A percentile compares a stretch with the other conserved stretches of the same genome.
Evolutionary conservation across 495 filamentous ascomycete species (phyloP).

Genomic region (Penicillium simplicissimum): DNA sequence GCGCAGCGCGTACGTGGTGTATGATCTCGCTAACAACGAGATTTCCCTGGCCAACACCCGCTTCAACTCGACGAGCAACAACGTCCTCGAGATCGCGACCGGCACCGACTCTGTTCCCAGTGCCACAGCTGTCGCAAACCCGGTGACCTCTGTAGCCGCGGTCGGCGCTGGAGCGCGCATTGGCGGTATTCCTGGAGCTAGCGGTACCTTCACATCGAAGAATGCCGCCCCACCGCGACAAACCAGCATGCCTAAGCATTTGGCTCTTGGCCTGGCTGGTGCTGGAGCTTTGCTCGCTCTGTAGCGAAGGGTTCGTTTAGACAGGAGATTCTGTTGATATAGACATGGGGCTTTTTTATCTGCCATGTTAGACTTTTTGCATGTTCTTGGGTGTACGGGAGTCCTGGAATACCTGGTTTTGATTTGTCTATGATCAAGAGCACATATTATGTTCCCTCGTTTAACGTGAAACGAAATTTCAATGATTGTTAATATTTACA

Average conservation of each 20-base stretch:
- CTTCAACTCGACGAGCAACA: constrained; percentile 68
- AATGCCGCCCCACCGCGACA: constrained; percentile 20
- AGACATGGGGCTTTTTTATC: not conserved
- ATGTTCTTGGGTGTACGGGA: constrained; percentile 17
- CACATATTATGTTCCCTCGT: constrained; percentile 1
- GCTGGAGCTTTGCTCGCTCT: constrained; percentile 33
- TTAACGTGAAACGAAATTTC: constrained; percentile 6
- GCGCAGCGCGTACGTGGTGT: constrained; percentile 88
- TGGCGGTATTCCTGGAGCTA: constrained; percentile 30
- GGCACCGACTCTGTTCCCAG: constrained; percentile 66
- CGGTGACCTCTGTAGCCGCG: constrained; percentile 52
- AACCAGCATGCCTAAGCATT: constrained; percentile 24
- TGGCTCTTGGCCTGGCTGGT: constrained; percentile 31
- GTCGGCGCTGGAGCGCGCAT: constrained; percentile 41
- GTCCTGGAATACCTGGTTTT: constrained; percentile 14
- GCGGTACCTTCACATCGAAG: constrained; percentile 19
- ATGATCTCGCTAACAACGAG: constrained; percentile 83
- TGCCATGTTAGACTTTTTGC: constrained; percentile 1
- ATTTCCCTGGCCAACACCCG: constrained; percentile 84
- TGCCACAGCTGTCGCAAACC: constrained; percentile 65
- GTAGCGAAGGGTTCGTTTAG: not conserved
- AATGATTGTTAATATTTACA: not conserved
- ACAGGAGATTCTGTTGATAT: not conserved
- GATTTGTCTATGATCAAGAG: not conserved
- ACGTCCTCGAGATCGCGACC: constrained; percentile 71